These are phyloP conservation scores for Erigeron canadensis DNA, from an alignment of 129 eudicot species.

Conservation along the genomic window DNA sequence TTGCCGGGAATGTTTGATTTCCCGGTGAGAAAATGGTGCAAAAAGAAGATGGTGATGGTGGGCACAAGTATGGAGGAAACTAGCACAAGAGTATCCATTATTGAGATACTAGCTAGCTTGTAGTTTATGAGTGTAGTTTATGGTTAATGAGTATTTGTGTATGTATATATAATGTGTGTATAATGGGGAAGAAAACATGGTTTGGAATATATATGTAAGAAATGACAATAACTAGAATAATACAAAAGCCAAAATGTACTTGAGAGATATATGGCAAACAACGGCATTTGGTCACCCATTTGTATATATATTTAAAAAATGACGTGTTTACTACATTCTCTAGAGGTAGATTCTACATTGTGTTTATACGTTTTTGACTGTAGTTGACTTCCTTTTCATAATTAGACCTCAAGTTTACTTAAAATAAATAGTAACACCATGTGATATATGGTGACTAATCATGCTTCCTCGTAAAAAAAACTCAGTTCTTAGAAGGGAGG, in stretches of 20 bases:
- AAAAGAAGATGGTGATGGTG: slow-evolving; percentile 20
- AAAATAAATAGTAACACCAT: too few relatives aligned
- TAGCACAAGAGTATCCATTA: slow-evolving; percentile 39
- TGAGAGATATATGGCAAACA: slow-evolving; percentile 1
- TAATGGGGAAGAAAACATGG: slow-evolving; percentile 21
- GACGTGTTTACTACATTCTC: too few relatives aligned
- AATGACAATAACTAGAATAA: slow-evolving; percentile 30
- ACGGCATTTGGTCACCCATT: not conserved
- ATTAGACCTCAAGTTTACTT: too few relatives aligned
- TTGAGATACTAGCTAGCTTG: not conserved
- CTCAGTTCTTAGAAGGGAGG: too few relatives aligned
- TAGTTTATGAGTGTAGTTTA: slow-evolving; percentile 1
- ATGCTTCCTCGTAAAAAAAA: too few relatives aligned
- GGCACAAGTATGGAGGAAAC: slow-evolving; percentile 30
- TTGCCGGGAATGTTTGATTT: slow-evolving; percentile 36
- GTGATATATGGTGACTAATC: too few relatives aligned
- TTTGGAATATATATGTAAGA: slow-evolving; percentile 23
- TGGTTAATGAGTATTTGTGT: slow-evolving; percentile 3
- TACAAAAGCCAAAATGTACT: not conserved
- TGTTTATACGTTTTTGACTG: too few relatives aligned
- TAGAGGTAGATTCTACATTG: too few relatives aligned
- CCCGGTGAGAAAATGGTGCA: slow-evolving; percentile 24
- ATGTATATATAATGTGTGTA: slow-evolving; percentile 3
- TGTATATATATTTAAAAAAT: too few relatives aligned
- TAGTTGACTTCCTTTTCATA: too few relatives aligned